Evolutionary conservation across 345 rosid species (phyloP).

Genomic region (Lepidium didymum): DNA sequence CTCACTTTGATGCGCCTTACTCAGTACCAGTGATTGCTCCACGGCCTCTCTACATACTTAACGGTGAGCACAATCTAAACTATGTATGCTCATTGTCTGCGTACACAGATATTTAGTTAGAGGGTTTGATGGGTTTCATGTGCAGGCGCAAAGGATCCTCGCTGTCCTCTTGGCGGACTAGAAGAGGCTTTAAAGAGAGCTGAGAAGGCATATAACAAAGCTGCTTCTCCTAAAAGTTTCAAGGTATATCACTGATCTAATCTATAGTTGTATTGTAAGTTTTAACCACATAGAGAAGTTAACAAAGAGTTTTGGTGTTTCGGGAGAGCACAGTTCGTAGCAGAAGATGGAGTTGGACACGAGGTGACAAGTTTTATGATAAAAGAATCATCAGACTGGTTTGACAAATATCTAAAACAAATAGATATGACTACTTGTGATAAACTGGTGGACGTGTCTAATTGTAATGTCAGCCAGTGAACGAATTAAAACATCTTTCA

Average conservation of each 20-base stretch:
- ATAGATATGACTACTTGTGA: background rate
- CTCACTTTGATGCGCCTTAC: constrained; percentile 61
- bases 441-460: background rate
- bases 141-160: constrained; percentile 71
- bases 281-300: background rate
- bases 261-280: background rate
- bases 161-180: constrained; percentile 69
- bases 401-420: constrained; percentile 53
- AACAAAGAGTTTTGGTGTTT: background rate
- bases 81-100: background rate
- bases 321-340: constrained; percentile 47
- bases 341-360: constrained; percentile 67
- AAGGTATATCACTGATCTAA: constrained; percentile 34
- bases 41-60: constrained; percentile 61
- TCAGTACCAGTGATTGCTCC: constrained; percentile 65
- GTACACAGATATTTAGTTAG: background rate
- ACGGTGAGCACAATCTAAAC: constrained; percentile 37
- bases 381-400: constrained; percentile 69
- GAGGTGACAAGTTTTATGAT: constrained; percentile 64
- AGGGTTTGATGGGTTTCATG: background rate
- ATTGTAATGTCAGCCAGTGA: background rate
- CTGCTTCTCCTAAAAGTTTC: constrained; percentile 36
- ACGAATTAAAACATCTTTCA: background rate
- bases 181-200: constrained; percentile 41
- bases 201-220: constrained; percentile 38